A percentile compares a stretch with the other conserved stretches of the same genome.
phyloP scores from a whole-genome alignment of 768 basidiomycete species.

The Kwoniella mangroviensis region DNA sequence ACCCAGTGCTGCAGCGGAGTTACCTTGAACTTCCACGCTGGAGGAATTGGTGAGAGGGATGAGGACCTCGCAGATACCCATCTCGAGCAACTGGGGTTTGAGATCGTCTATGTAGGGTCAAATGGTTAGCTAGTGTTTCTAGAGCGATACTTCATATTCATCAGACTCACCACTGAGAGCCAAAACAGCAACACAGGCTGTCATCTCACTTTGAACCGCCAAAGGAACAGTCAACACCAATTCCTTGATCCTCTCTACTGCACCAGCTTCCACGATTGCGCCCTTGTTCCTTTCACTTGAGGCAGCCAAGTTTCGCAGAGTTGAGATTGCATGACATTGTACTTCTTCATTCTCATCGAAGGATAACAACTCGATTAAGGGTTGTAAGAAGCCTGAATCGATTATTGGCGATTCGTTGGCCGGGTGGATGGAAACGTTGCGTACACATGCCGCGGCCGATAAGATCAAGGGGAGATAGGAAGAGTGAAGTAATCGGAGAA shows the following conservation, averaged over 20 bases:
- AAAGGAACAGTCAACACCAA: slow-evolving; percentile 92
- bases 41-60: slow-evolving; percentile 95
- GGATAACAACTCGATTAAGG: slow-evolving; percentile 90
- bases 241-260: slow-evolving; percentile 94
- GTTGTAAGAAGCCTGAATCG: slow-evolving; percentile 94
- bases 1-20: slow-evolving; percentile 95
- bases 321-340: slow-evolving; percentile 98
- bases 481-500: slow-evolving; percentile 92
- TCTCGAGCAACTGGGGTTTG: slow-evolving; percentile 93
- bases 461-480: slow-evolving; percentile 97
- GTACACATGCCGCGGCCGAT: slow-evolving; percentile 96
- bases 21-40: slow-evolving; percentile 97
- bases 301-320: slow-evolving; percentile 92
- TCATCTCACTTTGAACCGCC: slow-evolving; percentile 99
- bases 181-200: slow-evolving; percentile 94
- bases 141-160: not conserved
- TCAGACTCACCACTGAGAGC: slow-evolving; percentile 80
- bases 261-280: slow-evolving; percentile 96
- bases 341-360: slow-evolving; percentile 99
- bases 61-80: slow-evolving; percentile 97
- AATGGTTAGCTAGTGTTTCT: not conserved
- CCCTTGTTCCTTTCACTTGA: slow-evolving; percentile 98
- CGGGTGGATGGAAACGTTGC: slow-evolving; percentile 98
- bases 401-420: slow-evolving; percentile 99
- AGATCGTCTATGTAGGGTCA: slow-evolving; percentile 72